Evolutionary conservation across 2,329 filamentous ascomycete genomes (phyloP).

Genomic region (Sporothrix protearum): DNA sequence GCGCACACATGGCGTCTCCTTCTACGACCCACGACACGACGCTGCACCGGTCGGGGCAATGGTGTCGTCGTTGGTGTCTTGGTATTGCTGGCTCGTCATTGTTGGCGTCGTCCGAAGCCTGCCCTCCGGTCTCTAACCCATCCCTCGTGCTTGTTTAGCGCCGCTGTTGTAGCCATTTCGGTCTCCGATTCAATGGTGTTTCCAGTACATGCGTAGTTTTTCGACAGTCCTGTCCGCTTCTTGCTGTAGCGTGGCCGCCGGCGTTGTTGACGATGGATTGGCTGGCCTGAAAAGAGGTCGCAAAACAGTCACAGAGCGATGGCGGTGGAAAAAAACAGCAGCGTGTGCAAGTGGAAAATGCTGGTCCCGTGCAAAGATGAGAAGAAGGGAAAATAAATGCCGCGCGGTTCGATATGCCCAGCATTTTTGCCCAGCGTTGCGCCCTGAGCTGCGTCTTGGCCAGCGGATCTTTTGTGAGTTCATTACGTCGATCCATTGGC

Average conservation of each 20-base stretch:
- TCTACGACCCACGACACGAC: neutral
- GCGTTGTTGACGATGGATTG: constrained; percentile 5
- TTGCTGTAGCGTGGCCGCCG: constrained; percentile 12
- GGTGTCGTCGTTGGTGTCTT: constrained; percentile 4
- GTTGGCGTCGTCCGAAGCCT: neutral
- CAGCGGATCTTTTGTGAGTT: neutral
- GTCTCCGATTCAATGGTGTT: no score
- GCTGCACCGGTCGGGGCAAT: constrained; percentile 6
- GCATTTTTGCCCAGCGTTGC: neutral
- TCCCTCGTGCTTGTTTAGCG: neutral
- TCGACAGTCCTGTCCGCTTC: neutral
- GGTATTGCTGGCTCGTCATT: neutral
- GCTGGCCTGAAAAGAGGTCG: neutral
- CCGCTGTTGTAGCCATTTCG: neutral
- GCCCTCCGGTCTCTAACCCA: neutral
- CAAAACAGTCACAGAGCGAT: neutral
- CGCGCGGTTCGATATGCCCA: constrained; percentile 8
- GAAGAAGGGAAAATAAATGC: constrained; percentile 4
- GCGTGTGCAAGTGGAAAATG: constrained; percentile 1
- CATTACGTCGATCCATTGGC: neutral
- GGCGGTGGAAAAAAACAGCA: neutral
- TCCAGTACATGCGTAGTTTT: neutral
- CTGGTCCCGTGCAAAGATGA: neutral
- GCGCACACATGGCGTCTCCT: neutral
- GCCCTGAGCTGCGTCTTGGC: neutral